These are phyloP conservation scores for Stylonectria norvegica DNA, from an alignment of 2,329 filamentous ascomycete genomes.

Conservation along the genomic window DNA sequence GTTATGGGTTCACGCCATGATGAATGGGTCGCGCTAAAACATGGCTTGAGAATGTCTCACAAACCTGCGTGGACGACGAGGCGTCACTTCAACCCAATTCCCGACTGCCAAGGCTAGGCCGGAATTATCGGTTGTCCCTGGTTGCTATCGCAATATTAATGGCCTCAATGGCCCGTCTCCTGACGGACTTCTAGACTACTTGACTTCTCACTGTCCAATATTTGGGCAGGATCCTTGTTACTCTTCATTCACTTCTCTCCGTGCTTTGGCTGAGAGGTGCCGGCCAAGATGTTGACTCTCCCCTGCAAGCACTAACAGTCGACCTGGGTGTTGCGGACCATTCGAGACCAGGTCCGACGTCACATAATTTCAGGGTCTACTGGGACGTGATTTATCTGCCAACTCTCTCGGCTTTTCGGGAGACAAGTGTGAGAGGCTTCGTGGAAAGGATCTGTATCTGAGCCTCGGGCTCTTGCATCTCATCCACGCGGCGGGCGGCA, in stretches of 20 bases:
- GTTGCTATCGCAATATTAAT: slow-evolving; percentile 21
- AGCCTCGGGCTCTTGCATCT: too few relatives aligned
- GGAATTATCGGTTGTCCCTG: slow-evolving; percentile 6
- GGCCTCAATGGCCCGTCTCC: slow-evolving; percentile 10
- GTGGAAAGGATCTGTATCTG: too few relatives aligned
- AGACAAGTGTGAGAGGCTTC: too few relatives aligned
- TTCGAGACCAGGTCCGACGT: too few relatives aligned
- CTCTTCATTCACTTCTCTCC: background rate
- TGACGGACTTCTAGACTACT: background rate
- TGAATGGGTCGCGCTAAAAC: slow-evolving; percentile 20
- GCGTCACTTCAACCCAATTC: slow-evolving; percentile 17
- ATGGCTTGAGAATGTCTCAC: slow-evolving; percentile 26
- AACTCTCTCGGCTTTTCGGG: too few relatives aligned
- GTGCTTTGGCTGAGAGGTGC: background rate
- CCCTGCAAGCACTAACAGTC: slow-evolving; percentile 2
- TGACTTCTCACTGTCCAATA: too few relatives aligned
- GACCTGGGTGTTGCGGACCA: too few relatives aligned
- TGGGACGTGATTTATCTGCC: too few relatives aligned
- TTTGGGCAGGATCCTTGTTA: background rate
- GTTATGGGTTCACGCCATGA: slow-evolving; percentile 11
- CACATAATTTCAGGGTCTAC: too few relatives aligned
- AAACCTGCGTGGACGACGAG: slow-evolving; percentile 12
- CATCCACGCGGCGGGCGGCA: too few relatives aligned
- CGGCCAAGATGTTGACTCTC: slow-evolving; percentile 6
- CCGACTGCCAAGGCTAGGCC: slow-evolving; percentile 22